Conservation (phyloP, 805 yeast species). For the Kazachstania martiniae region DNA sequence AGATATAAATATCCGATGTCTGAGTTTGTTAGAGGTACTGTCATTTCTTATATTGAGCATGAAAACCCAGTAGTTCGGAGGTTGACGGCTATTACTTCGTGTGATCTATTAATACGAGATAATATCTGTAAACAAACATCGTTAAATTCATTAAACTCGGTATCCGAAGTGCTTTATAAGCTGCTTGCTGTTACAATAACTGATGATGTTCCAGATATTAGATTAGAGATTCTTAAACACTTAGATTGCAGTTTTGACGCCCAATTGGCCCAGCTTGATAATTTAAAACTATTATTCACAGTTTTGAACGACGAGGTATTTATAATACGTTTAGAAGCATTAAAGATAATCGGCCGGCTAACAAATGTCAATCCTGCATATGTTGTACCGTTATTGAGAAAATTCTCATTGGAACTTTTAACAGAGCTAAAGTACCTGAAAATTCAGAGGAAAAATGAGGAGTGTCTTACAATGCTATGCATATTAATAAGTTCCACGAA, state of each 20-base stretch:
- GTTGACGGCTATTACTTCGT: conserved; percentile 72
- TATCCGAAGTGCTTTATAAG: conserved; percentile 70
- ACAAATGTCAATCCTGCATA: conserved; percentile 86
- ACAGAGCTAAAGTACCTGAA: conserved; percentile 77
- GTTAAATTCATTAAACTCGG: conserved; percentile 67
- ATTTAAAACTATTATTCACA: conserved; percentile 69
- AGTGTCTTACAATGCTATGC: conserved; percentile 65
- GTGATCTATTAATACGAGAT: conserved; percentile 62
- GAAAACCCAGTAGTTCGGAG: conserved; percentile 64
- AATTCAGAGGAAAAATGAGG: conserved; percentile 64
- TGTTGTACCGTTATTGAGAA: conserved; percentile 81
- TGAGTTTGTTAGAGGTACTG: conserved; percentile 76
- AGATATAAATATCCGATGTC: conserved; percentile 65
- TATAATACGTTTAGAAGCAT: conserved; percentile 63
- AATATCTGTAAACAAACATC: conserved; percentile 76
- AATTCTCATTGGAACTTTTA: conserved; percentile 68
- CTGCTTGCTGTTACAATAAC: conserved; percentile 75
- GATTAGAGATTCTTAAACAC: conserved; percentile 63
- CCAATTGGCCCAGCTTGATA: conserved; percentile 84
- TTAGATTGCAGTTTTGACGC: conserved; percentile 73
- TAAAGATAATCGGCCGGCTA: conserved; percentile 69
- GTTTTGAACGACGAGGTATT: conserved; percentile 84
- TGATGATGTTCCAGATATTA: conserved; percentile 71
- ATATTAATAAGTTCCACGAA: conserved; percentile 65
- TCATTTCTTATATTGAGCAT: conserved; percentile 69